Evolutionary conservation across 305 asterid genomes (phyloP), one percentile per base, ranked within the genome.

Genomic region (Fraxinus velutina): DNA sequence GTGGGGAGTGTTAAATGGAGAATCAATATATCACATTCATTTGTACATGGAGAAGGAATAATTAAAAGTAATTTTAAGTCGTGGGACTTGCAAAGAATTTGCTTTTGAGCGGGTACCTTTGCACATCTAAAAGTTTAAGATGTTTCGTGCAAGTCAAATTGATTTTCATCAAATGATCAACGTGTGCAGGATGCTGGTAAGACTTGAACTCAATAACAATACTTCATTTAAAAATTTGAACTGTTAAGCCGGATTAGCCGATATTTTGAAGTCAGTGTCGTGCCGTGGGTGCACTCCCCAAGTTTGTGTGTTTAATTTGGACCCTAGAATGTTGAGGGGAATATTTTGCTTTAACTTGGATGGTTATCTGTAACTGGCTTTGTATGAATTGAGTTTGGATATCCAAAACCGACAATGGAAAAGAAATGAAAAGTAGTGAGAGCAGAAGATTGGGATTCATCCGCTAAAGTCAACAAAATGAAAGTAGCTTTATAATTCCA

Each of bases 41-140:
- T 73, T 86, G 85, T 85, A 83, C 85, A 10, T 85, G 89, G 85
- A 87, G 83, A 85, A 36, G 90, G 96, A 91, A 93, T 90, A 93
- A 87, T 60, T 84, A 72, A 93, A 93, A 92, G 97, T 79, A 47
- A 47, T 73, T 50, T 75, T 82, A 84, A 89, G 90, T 47, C 84
- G 93, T 85, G 96, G 98, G 97, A 80, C 94, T 89, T 89, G 91
- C 57, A 90, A 91, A 86, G 96, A 92, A 92, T 94, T 91, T 90
- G 87, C 76, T 50, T 50, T 50, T 78, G 2, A 50, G 21, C 6
- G 21, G 6, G 6, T 50, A 47, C 19, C 0, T 13, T 15, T 2
- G 7, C 6, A 13, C 15, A 47, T 13, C 19, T 47, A 47, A 47
- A 12, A 3, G 19, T 15, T 10, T 12, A 44, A 44, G n/a, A 44